phyloP scores from a whole-genome alignment of 2,329 filamentous ascomycete species.

The Phaeomoniella chlamydospora region DNA sequence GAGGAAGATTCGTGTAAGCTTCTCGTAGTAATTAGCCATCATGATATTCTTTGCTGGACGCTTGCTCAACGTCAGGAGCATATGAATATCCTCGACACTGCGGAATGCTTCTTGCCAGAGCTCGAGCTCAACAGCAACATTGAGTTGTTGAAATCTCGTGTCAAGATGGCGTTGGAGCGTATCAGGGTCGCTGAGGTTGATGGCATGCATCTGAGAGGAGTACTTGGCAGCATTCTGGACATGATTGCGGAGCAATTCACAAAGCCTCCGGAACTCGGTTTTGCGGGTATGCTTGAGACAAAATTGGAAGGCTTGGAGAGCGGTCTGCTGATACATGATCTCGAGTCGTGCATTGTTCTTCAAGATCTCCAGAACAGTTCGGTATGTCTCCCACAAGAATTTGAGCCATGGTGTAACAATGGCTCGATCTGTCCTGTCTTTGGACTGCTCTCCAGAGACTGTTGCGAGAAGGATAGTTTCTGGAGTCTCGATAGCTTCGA shows the following conservation, averaged over 20 bases:
- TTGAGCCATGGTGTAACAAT: slow-evolving; percentile 99
- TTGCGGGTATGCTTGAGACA: slow-evolving; percentile 96
- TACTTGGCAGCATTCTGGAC: slow-evolving; percentile 99
- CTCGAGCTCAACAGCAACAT: slow-evolving; percentile 94
- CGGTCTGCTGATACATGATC: slow-evolving; percentile 95
- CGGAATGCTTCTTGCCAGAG: slow-evolving; percentile 99
- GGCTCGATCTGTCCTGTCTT: slow-evolving; percentile 91
- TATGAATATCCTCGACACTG: slow-evolving; percentile 97
- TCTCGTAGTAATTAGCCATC: slow-evolving; percentile 99
- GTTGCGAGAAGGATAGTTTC: slow-evolving; percentile 97
- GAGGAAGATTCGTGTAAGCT: slow-evolving; percentile 94
- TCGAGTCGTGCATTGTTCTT: slow-evolving; percentile 98
- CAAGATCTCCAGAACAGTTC: slow-evolving; percentile 93
- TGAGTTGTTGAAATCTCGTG: slow-evolving; percentile 95
- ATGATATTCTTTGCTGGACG: slow-evolving; percentile 96
- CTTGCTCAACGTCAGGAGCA: slow-evolving; percentile 92
- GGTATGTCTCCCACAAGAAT: slow-evolving; percentile 98
- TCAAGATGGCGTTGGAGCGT: slow-evolving; percentile 94
- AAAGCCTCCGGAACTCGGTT: slow-evolving; percentile 97
- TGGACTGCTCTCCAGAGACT: slow-evolving; percentile 93
- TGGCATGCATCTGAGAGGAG: slow-evolving; percentile 96
- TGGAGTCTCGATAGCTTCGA: slow-evolving; percentile 93
- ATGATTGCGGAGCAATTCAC: slow-evolving; percentile 95
- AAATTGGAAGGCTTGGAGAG: slow-evolving; percentile 96
- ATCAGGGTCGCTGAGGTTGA: slow-evolving; percentile 95